Base-by-base conservation (phyloP, 371 early-diverging fungal species). In the Phascolomyces articulosus region DNA sequence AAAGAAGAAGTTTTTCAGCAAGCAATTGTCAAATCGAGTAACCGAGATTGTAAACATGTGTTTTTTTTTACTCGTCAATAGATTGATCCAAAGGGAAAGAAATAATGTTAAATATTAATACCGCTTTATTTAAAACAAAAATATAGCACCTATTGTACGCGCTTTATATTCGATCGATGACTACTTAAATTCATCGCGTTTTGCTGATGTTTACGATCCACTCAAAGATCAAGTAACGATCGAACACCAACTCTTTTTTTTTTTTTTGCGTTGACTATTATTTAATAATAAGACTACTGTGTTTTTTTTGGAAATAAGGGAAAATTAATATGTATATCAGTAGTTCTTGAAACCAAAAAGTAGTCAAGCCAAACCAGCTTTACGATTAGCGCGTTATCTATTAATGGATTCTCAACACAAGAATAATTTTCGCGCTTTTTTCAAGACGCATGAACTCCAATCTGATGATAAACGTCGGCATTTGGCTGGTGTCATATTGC, bases 301-400 rank as follows among this genome's bases (percentile, higher is more conserved):
- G 11, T 34, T 34, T 31, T 34, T 34, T 11, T 34, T 34, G 0
- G 11, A 34, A 34, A 34, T 9, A 34, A n/a, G n/a, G n/a, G n/a
- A n/a, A n/a, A n/a, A n/a, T n/a, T n/a, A 34, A 34, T 11, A 34
- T 34, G 6, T 34, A 11, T 34, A 34, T 34, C 11, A 34, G 21
- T 51, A 59, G 60, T 29, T 59, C 0, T 18, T 59, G 47, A 59
- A 59, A 10, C 60, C 60, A 8, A 59, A 59, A 26, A 44, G 60
- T 20, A 29, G 27, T 18, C 60, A 59, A 47, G 44, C 60, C 9
- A 20, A 18, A 16, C 11, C 60, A 40, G 40, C 44, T 27, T 29
- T 59, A 40, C 60, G 60, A 44, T 7, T 59, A 13, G 60, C 40
- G 1, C 60, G 29, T 20, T 59, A 59, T 27, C 10, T 59, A 8